Evolutionary conservation across 352 stramenopile species (phyloP), one percentile per base, ranked within the genome.

Genomic region (Achlya hypogyna): DNA sequence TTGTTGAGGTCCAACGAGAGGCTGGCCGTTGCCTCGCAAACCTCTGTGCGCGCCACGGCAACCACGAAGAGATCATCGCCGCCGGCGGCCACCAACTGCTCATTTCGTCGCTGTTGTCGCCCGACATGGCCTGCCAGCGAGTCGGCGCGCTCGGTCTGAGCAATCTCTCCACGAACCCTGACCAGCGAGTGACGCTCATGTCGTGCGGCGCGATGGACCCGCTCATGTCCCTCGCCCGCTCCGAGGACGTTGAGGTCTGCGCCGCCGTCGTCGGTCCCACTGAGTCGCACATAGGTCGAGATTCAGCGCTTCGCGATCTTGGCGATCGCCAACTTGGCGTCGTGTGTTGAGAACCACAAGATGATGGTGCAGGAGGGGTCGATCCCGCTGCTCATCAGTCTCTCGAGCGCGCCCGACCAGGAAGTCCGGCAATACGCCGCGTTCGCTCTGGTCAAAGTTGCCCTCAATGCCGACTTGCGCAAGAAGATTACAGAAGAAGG

Each of bases 371-470:
- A 93, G 23, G 90, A 98, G 82, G 93, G 92, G 5, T 97, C 96
- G 34, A 73, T 98, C 28, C 84, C 92, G 10, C 74, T 98, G 59
- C 79, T 99, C 2, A 97, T 98, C 52, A 98, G 91, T 4, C 83
- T 98, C 8, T 98, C 89, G 2, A 98, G 93, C 69, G 95, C 95
- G 4, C 85, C 88, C 0, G 95, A 98, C 54, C 78, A 96, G 58
- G 84, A 98, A 63, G 88, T 98, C 52, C 83, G 94, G 0, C 94
- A 98, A 70, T 98, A 98, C 75, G 94, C 95, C 40, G 94, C 95
- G 0, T 98, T 96, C 64, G 93, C 95, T 28, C 75, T 98, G 14
- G 91, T 97, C 12, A 97, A 98, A 60, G 85, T 99, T n/a, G 90
- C 92, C 0, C 74, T 97, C 27, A 98, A 99, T 66, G 88, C 90